Evolutionary conservation across 2,329 filamentous ascomycete species (phyloP), one percentile per base, ranked within the genome.

Genomic region (Neonectria ditissima): DNA sequence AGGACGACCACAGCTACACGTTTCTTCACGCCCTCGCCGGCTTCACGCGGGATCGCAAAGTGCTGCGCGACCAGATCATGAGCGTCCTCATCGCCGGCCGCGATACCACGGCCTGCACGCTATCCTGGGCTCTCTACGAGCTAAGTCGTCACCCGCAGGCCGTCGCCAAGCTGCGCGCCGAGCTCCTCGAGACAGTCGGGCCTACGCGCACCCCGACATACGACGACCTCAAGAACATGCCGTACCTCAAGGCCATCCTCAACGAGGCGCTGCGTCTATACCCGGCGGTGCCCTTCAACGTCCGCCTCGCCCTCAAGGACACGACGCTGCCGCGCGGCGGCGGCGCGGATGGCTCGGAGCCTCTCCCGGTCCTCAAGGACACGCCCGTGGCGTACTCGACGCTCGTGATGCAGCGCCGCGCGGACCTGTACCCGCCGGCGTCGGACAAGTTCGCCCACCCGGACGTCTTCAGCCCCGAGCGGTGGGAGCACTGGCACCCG

Each of bases 61-160:
- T 93, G 4, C 85, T 97, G 14, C 92, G 93, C 34, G 94, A 97
- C 78, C 94, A 97, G 78, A 83, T 97, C 51, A 86, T 96, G 16
- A 90, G 91, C 47, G 87, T 97, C 11, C 86, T 97, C 3, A 86
- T 97, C 16, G 94, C 94, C 1, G 94, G 93, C 13, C 87, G 92
- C 41, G 94, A 97, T 78, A 97, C 94, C 14, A 97, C 94, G 0
- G 94, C 94, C 30, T 87, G 85, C 16, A 93, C 92, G 0, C 84
- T 97, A 0, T 91, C 89, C 0, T 97, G 93, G 91, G 84, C 87
- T 37, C 84, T 97, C 63, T 97, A 96, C 78, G 93, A 97, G 78
- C 84, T 97, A 2, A 87, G 90, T 39, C 87, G 89, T 16, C 85
- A 92, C 69, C 93, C 93, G 0, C 81, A 87, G 2, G 84, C 88